Percentiles rank a stretch among this genome's conserved stretches.
Evolutionary conservation across 495 filamentous ascomycete species (phyloP).

Genomic region (Penicillium flavigenum): DNA sequence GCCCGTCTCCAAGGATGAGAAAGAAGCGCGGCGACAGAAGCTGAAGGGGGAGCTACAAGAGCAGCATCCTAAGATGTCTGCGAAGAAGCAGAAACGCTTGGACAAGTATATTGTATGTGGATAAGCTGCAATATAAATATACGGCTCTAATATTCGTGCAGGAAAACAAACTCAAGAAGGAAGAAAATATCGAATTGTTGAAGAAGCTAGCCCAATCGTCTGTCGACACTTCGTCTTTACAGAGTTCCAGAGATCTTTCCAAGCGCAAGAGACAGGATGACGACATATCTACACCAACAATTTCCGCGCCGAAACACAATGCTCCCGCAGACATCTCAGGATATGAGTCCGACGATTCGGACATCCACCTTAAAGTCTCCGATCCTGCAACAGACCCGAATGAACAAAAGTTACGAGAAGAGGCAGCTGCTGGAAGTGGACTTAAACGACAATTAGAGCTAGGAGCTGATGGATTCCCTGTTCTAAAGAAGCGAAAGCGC

Average conservation of each 20-base stretch:
- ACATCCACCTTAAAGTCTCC: constrained; percentile 28
- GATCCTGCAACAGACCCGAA: constrained; percentile 21
- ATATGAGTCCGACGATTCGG: constrained; percentile 42
- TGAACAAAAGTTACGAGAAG: constrained; percentile 22
- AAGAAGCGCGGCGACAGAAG: constrained; percentile 66
- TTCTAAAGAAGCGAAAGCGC: constrained; percentile 68
- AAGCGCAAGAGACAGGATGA: constrained; percentile 38
- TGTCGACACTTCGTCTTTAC: constrained; percentile 76
- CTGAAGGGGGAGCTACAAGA: constrained; percentile 61
- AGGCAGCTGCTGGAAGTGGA: constrained; percentile 62
- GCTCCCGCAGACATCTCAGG: constrained; percentile 27
- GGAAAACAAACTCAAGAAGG: constrained; percentile 91
- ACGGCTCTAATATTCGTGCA: constrained; percentile 32
- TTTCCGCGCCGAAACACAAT: constrained; percentile 11
- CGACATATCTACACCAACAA: constrained; percentile 9
- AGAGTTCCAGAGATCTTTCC: constrained; percentile 75
- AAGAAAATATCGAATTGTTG: constrained; percentile 83
- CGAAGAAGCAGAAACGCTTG: constrained; percentile 90
- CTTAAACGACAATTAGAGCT: constrained; percentile 82
- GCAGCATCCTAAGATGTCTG: constrained; percentile 69
- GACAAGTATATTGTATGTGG: constrained; percentile 86
- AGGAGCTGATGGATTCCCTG: constrained; percentile 71
- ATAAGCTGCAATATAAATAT: background rate
- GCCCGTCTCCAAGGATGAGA: constrained; percentile 63
- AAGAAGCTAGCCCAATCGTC: constrained; percentile 75